Conservation (phyloP, 2,329 filamentous ascomycete species). For the Dryadomyces quercus-mongolicae region DNA sequence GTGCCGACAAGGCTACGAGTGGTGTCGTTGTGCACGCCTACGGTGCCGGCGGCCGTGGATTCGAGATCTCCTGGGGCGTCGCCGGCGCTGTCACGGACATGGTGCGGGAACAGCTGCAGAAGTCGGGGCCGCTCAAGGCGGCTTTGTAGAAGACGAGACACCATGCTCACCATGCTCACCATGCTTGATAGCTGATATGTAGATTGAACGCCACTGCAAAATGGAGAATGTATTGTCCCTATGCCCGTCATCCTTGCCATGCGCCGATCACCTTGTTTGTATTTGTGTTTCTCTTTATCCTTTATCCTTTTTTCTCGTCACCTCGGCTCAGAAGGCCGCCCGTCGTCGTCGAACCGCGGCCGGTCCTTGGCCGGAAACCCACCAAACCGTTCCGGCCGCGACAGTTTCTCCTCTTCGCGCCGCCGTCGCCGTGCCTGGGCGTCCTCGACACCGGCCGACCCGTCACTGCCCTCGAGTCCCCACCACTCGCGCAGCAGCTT, state of each 20-base stretch:
- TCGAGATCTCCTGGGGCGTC: conserved; percentile 48
- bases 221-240: background rate
- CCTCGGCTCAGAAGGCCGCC: background rate
- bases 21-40: conserved; percentile 39
- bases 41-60: conserved; percentile 48
- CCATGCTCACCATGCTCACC: no score
- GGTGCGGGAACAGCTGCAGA: conserved; percentile 14
- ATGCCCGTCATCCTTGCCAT: background rate
- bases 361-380: conserved; percentile 33
- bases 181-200: background rate
- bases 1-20: conserved; percentile 4
- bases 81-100: conserved; percentile 35
- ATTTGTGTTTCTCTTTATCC: no score
- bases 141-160: background rate
- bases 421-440: conserved; percentile 30
- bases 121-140: background rate
- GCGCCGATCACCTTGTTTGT: background rate
- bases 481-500: conserved; percentile 56
- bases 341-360: conserved; percentile 12
- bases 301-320: background rate
- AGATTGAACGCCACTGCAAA: background rate
- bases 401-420: conserved; percentile 40
- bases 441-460: conserved; percentile 26
- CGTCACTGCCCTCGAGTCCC: conserved; percentile 30
- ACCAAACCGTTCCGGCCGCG: conserved; percentile 41